phyloP scores from a whole-genome alignment of 1,139 yeast species.

The Kodamaea sp. region DNA sequence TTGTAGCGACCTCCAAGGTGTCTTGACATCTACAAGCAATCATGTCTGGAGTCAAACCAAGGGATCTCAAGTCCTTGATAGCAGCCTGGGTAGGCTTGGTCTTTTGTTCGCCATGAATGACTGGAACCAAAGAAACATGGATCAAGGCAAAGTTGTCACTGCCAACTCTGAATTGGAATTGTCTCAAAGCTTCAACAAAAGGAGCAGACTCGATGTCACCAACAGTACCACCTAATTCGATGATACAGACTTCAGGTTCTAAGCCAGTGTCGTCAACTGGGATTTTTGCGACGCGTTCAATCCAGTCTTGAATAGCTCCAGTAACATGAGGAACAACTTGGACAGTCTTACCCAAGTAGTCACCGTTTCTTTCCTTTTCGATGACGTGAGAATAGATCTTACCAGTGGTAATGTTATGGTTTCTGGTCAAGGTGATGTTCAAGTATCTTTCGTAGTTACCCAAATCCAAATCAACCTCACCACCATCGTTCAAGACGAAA shows the following conservation, averaged over 20 bases:
- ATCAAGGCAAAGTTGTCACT: slow-evolving; percentile 90
- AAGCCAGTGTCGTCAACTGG: slow-evolving; percentile 93
- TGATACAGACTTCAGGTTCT: slow-evolving; percentile 90
- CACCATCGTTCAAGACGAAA: slow-evolving; percentile 96
- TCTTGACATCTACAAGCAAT: slow-evolving; percentile 97
- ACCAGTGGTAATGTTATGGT: slow-evolving; percentile 98
- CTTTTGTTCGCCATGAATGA: slow-evolving; percentile 97
- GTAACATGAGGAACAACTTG: slow-evolving; percentile 99
- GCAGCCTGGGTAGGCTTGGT: slow-evolving; percentile 99
- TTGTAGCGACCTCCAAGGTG: slow-evolving; percentile 76
- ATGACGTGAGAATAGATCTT: slow-evolving; percentile 93
- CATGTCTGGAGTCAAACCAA: slow-evolving; percentile 94
- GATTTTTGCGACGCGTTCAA: slow-evolving; percentile 84
- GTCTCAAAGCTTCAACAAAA: slow-evolving; percentile 97
- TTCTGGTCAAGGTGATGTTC: slow-evolving; percentile 87
- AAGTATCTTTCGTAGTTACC: slow-evolving; percentile 98
- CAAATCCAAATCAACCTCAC: slow-evolving; percentile 95
- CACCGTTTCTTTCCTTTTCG: slow-evolving; percentile 94
- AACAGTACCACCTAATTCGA: slow-evolving; percentile 98
- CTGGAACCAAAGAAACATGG: slow-evolving; percentile 96
- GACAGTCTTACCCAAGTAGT: slow-evolving; percentile 97
- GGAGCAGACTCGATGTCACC: slow-evolving; percentile 99
- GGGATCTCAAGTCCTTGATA: slow-evolving; percentile 89
- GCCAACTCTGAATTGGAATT: slow-evolving; percentile 97
- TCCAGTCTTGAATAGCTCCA: slow-evolving; percentile 98